phyloP scores from a whole-genome alignment of 2,329 filamentous ascomycete genomes.

The Cladosporium velox region DNA sequence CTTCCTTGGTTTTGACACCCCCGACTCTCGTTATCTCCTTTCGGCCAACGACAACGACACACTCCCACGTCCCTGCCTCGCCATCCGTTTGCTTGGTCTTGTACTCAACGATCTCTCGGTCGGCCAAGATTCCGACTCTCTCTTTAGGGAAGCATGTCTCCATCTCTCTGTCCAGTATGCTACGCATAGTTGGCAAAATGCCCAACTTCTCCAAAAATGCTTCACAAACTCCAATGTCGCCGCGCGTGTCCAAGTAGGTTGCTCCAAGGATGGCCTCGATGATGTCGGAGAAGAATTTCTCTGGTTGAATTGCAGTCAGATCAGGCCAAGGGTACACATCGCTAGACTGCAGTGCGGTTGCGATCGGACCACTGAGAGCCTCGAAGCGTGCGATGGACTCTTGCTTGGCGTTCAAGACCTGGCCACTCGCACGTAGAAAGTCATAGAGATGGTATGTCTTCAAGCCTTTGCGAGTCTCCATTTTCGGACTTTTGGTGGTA shows the following conservation, averaged over 20 bases:
- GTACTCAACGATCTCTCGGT: constrained; percentile 58
- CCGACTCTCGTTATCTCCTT: constrained; percentile 38
- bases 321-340: constrained; percentile 73
- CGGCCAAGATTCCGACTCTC: constrained; percentile 62
- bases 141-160: constrained; percentile 66
- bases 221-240: constrained; percentile 61
- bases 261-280: constrained; percentile 80
- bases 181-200: constrained; percentile 62
- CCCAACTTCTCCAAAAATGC: constrained; percentile 64
- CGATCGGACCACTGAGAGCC: constrained; percentile 52
- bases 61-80: constrained; percentile 31
- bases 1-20: constrained; percentile 38
- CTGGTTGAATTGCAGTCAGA: constrained; percentile 64
- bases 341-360: constrained; percentile 52
- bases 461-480: not conserved
- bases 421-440: constrained; percentile 35
- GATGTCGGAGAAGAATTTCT: constrained; percentile 82
- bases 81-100: constrained; percentile 19
- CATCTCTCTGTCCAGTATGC: constrained; percentile 59
- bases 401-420: constrained; percentile 53
- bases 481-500: not conserved
- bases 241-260: constrained; percentile 75
- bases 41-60: constrained; percentile 40
- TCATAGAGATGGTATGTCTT: constrained; percentile 31
- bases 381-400: constrained; percentile 50